Evolutionary conservation across 331 rosid species (phyloP).

Genomic region (Pyrus hybrid): DNA sequence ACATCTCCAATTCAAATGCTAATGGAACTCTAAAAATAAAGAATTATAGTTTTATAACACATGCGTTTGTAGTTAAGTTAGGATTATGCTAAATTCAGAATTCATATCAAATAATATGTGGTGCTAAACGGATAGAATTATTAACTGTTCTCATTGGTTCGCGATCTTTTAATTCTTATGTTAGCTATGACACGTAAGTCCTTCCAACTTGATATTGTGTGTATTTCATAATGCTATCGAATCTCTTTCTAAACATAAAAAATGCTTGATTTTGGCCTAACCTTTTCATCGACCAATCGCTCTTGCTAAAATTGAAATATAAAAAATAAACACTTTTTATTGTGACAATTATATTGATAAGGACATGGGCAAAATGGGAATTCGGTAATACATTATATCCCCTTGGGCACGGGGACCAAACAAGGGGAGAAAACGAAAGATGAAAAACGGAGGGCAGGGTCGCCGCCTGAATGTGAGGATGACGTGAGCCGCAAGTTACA

Average conservation of each 20-base stretch:
- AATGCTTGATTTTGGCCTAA: neutral
- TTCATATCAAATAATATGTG: too few relatives aligned
- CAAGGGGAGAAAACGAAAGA: neutral
- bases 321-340: neutral
- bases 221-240: too few relatives aligned
- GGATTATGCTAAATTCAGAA: too few relatives aligned
- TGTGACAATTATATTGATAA: neutral
- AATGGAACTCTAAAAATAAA: neutral
- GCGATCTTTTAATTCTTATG: too few relatives aligned
- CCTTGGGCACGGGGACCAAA: conserved; percentile 19
- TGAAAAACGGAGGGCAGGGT: neutral
- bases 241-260: too few relatives aligned
- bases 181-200: too few relatives aligned
- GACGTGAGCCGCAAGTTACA: conserved; percentile 21
- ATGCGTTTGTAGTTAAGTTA: too few relatives aligned
- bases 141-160: fast-evolving
- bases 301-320: neutral
- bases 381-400: neutral
- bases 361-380: conserved; percentile 25
- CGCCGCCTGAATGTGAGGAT: neutral
- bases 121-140: too few relatives aligned
- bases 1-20: neutral
- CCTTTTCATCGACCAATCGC: neutral
- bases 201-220: too few relatives aligned
- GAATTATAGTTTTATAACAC: too few relatives aligned